phyloP scores from a whole-genome alignment of 257 asterid genomes.

The Solanum pimpinellifolium region DNA sequence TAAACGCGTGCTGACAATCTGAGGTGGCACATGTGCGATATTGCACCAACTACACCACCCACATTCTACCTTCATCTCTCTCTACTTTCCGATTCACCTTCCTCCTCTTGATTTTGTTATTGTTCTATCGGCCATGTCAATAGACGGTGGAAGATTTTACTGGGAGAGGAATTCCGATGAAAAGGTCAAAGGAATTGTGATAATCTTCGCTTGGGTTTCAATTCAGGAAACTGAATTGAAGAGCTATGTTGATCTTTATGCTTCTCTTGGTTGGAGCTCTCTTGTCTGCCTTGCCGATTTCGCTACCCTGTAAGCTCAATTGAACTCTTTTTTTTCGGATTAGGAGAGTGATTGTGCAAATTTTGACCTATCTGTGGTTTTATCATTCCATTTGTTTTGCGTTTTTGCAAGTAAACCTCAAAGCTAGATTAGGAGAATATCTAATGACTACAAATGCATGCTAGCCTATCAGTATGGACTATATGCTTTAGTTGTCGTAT shows the following conservation, averaged over 20 bases:
- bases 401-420: not conserved
- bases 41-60: slow-evolving; percentile 14
- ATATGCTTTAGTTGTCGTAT: not conserved
- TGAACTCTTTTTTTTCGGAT: not conserved
- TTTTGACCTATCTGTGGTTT: not conserved
- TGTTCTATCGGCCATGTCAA: slow-evolving; percentile 27
- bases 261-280: slow-evolving; percentile 72
- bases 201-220: slow-evolving; percentile 64
- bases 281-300: slow-evolving; percentile 76
- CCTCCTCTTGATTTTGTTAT: not conserved
- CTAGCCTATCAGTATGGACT: not conserved
- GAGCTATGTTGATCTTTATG: slow-evolving; percentile 37
- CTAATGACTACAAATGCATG: not conserved
- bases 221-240: slow-evolving; percentile 38
- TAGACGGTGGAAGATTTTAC: slow-evolving; percentile 36
- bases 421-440: not conserved
- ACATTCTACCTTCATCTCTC: not conserved
- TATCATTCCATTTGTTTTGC: not conserved
- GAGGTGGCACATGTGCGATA: not conserved
- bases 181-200: slow-evolving; percentile 50
- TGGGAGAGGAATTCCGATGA: slow-evolving; percentile 33
- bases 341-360: not conserved
- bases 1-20: not conserved
- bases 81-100: not conserved
- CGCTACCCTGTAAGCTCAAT: slow-evolving; percentile 49